Evolutionary conservation across 106 monocot species (phyloP), one percentile per base, ranked within the genome.

Genomic region (Posidonia australis): DNA sequence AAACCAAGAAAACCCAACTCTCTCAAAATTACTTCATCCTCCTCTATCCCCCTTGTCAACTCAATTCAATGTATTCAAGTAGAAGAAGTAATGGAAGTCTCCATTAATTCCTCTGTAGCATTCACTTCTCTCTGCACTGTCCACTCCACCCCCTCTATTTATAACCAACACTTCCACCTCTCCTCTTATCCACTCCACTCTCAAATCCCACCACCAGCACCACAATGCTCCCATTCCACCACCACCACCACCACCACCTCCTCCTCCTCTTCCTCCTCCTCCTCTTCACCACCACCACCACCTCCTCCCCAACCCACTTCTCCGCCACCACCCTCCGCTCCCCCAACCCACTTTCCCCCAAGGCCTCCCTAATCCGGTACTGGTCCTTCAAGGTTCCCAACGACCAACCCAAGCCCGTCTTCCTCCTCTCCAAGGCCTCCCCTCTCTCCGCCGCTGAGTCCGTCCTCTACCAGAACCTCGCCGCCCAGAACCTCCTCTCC

Each of bases 381-480:
- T 92, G 92, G 92, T 44, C 77, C 65, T 67, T 78, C 48, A 92
- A 87, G 66, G 70, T 92, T 54, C 66, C 77, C 68, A 68, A 61
- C 72, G 61, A 31, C 60, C 51, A 43, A 9, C 84, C 77, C 52
- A 77, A 77, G 46, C 92, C 92, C 1, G 20, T 47, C 13, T 92
- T 92, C 77, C 65, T 92, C 70, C 32, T 77, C 67, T 79, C 84
- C 72, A 86, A 87, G 67, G 77, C 87, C 69, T 87, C 92, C 27
- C 87, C 92, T 0, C 82, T 92, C 59, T 82, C 86, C 42, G 74
- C 84, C 68, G 14, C 72, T 43, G 77, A 77, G 69, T 67, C 74
- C 56, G 18, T 65, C 28, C 48, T 82, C 67, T 80, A 73, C 56
- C 48, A 60, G 19, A 49, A 61, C 52, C 67, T 77, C 58, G 45